Percentiles rank a stretch among this genome's conserved stretches.
phyloP scores from a whole-genome alignment of 768 basidiomycete genomes.

The Phylloporus arenicola region DNA sequence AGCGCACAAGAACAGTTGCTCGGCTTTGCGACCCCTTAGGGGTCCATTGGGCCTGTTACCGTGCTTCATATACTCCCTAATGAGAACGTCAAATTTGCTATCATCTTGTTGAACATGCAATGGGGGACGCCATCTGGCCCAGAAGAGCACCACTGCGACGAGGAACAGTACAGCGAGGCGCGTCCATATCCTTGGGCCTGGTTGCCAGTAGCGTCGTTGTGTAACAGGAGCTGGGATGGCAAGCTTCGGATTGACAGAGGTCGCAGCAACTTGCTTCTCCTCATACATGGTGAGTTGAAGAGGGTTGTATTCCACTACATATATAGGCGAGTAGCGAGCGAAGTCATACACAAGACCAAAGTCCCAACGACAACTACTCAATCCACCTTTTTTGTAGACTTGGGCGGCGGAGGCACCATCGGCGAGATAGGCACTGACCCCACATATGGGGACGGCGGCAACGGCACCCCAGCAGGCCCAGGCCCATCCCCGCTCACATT shows the following conservation, averaged over 20 bases:
- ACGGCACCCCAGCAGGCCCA: conserved; percentile 9
- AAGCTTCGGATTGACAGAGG: background rate
- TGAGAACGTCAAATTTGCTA: conserved; percentile 9
- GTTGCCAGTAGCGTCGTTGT: conserved; percentile 3
- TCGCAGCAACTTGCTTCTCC: background rate
- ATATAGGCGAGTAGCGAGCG: background rate
- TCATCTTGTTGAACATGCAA: conserved; percentile 7
- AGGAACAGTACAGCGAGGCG: conserved; percentile 9
- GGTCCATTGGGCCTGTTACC: conserved; percentile 13
- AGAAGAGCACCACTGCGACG: conserved; percentile 11
- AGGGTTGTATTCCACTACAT: too few relatives aligned
- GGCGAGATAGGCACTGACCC: conserved; percentile 15
- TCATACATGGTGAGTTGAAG: background rate
- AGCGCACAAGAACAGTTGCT: conserved; percentile 43
- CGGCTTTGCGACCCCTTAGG: conserved; percentile 35
- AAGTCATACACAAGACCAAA: background rate
- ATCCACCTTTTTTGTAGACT: conserved; percentile 24
- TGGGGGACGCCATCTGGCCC: background rate
- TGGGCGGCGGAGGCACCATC: conserved; percentile 21
- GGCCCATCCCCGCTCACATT: conserved; percentile 11
- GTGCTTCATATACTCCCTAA: conserved; percentile 17
- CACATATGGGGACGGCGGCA: conserved; percentile 20
- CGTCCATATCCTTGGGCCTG: conserved; percentile 12
- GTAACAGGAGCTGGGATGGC: conserved; percentile 19
- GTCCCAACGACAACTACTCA: conserved; percentile 6